phyloP scores from a whole-genome alignment of 2,329 filamentous ascomycete genomes.

The Paecilomyces sp. region DNA sequence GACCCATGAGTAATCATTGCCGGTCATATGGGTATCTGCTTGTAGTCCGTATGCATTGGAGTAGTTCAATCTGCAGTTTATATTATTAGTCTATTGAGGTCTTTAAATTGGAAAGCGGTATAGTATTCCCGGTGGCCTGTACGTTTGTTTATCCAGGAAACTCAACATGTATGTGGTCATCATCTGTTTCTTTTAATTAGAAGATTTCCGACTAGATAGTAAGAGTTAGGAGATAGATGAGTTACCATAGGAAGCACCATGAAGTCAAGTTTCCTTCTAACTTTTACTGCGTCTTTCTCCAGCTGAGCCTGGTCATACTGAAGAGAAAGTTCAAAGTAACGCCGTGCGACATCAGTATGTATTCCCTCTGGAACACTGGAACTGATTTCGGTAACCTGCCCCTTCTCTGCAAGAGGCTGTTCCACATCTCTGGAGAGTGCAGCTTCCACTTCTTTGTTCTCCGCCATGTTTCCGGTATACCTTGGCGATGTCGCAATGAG shows the following conservation, averaged over 20 bases:
- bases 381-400: neutral
- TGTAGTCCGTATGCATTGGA: slow-evolving; percentile 38
- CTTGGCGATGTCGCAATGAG: neutral
- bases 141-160: slow-evolving; percentile 23
- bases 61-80: slow-evolving; percentile 22
- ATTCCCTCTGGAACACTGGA: neutral
- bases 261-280: slow-evolving; percentile 30
- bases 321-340: slow-evolving; percentile 21
- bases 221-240: neutral
- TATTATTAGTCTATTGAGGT: neutral
- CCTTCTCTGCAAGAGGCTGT: neutral
- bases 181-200: slow-evolving; percentile 15
- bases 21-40: slow-evolving; percentile 33
- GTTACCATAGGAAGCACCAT: slow-evolving; percentile 30
- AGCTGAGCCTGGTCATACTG: slow-evolving; percentile 29
- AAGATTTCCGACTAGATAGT: neutral
- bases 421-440: neutral
- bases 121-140: neutral
- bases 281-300: slow-evolving; percentile 22
- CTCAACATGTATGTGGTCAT: slow-evolving; percentile 30
- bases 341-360: slow-evolving; percentile 1
- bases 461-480: neutral
- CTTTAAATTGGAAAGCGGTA: neutral
- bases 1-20: slow-evolving; percentile 40
- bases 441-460: neutral